Evolutionary conservation across 2,329 filamentous ascomycete species (phyloP), one percentile per base, ranked within the genome.

Genomic region (Phaeoacremonium minimum): DNA sequence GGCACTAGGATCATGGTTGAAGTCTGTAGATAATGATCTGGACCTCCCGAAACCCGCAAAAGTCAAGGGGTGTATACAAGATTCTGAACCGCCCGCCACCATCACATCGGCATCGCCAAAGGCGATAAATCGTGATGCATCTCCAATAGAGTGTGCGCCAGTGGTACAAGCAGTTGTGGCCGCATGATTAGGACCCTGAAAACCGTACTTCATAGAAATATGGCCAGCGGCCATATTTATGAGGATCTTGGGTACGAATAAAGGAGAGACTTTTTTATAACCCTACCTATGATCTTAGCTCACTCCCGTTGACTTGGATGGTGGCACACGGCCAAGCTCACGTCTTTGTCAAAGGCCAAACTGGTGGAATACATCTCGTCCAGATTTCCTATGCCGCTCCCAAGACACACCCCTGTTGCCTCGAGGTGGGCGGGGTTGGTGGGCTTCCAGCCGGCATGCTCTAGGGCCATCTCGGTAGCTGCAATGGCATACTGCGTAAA

Each of bases 151-250:
- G 64, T 98, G 93, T 1, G 91, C 87, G 9, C 93, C 93, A 0
- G 93, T 98, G 1, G 93, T 97, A 58, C 93, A 98, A 40, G 93
- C 93, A 11, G 93, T 98, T 0, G 91, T 95, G 28, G 80, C 88
- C 2, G 91, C 80, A 61, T 96, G 93, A 55, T 95, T 96, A 5
- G 93, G 93, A 0, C 93, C 93, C 59, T 86, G 67, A 53, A 98
- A 85, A 14, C 88, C 87, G 63, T 93, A 82, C 49, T 81, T 85
- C 82, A 98, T 97, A 17, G 91, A 91, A 26, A 97, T 81, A 56
- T 97, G 91, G 1, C 93, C 93, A 8, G 93, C 93, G 1, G 87
- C 93, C 47, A 98, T 77, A 57, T 98, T 98, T 63, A 95, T 95
- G 33, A 98, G 73, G 7, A 97, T 80, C 48, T 87, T 85, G 6